Conservation (phyloP, 2,329 filamentous ascomycete genomes). For the Talaromyces islandicus region DNA sequence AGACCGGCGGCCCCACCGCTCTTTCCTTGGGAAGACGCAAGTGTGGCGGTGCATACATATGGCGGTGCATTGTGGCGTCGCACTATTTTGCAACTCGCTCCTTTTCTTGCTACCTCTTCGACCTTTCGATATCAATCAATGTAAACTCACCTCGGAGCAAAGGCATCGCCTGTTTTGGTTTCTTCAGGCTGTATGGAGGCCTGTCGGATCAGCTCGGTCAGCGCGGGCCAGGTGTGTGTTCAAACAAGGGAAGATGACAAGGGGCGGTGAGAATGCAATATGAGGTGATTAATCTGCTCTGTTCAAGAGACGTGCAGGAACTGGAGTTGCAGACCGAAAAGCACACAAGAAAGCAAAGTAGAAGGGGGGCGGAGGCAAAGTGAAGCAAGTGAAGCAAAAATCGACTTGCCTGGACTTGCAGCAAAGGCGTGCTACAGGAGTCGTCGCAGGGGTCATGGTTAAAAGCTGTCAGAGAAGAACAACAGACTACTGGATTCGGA, state of each 20-base stretch:
- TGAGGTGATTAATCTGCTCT: not conserved
- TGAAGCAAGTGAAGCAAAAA: not conserved
- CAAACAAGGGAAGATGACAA: not conserved
- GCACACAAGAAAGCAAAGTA: not conserved
- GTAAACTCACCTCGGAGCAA: not conserved
- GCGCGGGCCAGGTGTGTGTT: not conserved
- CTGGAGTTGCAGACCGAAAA: not conserved
- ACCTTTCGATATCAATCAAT: too few relatives aligned
- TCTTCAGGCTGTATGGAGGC: not conserved
- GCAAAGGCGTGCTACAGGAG: slow-evolving; percentile 12
- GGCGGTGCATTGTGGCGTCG: not conserved
- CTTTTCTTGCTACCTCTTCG: too few relatives aligned
- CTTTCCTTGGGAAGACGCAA: not conserved
- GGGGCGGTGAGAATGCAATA: not conserved
- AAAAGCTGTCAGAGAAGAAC: slow-evolving; percentile 3
- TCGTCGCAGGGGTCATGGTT: not conserved
- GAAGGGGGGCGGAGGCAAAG: not conserved
- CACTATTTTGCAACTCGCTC: too few relatives aligned
- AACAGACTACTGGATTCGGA: not conserved
- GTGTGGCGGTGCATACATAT: not conserved
- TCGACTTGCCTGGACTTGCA: slow-evolving; percentile 11
- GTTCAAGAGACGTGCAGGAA: not conserved
- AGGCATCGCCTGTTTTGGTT: not conserved
- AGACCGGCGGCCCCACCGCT: not conserved
- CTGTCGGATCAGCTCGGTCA: not conserved